Evolutionary conservation across 1,139 yeast genomes (phyloP), one percentile per base, ranked within the genome.

Genomic region (Magnusiomyces suaveolens): DNA sequence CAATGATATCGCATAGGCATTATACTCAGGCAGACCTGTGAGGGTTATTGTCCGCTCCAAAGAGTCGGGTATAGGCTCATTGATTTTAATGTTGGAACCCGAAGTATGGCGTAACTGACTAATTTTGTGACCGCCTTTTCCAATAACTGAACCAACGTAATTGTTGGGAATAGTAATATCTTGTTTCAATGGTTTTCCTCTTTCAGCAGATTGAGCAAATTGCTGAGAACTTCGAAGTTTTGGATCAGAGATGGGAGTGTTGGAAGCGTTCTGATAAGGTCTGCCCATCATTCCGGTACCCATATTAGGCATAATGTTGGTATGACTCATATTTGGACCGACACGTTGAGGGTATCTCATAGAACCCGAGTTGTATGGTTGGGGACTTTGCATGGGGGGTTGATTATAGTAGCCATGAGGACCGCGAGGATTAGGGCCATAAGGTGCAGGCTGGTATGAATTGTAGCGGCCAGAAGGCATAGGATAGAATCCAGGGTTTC

Each of bases 111-210:
- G 79, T 50, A 88, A 83, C 59, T 85, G 88, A 64, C 83, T 86
- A 57, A 88, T 84, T 63, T 83, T 86, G 64, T 83, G 81, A 26
- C 96, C 96, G 43, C 88, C 88, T 69, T 83, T 86, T 6, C 96
- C 96, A 60, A 88, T 88, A 23, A 88, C 84, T 43, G 87, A 81
- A 0, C 96, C 96, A 51, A 87, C 90, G 68, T 77, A 83, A 49
- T 79, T 78, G 64, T 85, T 84, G 43, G 95, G 90, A 48, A 88
- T 88, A 61, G 72, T 83, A 2, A 87, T 73, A 59, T 85, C 90
- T 67, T 86, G 89, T 57, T 78, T 77, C 59, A 75, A 73, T 62
- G 78, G 79, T 57, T 81, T 83, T 18, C 69, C 73, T 4, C 67
- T 69, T 8, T 60, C 61, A 1, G 66, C 65, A 10, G 56, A 56